Conservation (phyloP, 2,329 filamentous ascomycete species). For the Pseudogymnoascus pannorum region DNA sequence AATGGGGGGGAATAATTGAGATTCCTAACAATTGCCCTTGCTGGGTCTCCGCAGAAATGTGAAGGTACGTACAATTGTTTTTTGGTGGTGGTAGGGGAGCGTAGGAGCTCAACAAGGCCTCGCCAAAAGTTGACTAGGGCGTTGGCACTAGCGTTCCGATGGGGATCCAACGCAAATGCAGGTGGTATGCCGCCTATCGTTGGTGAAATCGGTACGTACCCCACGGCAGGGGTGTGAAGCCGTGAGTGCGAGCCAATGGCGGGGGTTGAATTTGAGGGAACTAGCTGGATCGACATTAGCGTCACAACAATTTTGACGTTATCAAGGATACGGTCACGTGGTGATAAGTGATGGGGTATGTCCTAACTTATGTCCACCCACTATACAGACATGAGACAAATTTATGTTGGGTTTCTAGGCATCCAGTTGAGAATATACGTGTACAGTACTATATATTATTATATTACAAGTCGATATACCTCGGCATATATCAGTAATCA, state of each 20-base stretch:
- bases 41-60: background rate
- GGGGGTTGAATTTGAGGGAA: background rate
- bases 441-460: background rate
- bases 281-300: background rate
- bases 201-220: background rate
- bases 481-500: background rate
- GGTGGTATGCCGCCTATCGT: background rate
- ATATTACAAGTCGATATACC: too few relatives aligned
- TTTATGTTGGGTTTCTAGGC: conserved; percentile 1
- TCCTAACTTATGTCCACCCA: background rate
- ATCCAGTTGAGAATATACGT: background rate
- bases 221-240: background rate
- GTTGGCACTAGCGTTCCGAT: background rate
- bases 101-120: conserved; percentile 7
- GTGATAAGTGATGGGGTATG: background rate
- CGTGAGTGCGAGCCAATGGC: background rate
- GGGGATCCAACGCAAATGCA: conserved; percentile 8
- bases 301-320: conserved; percentile 6
- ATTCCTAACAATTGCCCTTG: background rate
- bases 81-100: background rate
- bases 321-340: background rate
- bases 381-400: too few relatives aligned
- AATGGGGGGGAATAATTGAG: background rate
- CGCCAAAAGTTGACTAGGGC: background rate
- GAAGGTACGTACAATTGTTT: background rate